A percentile compares a stretch with the other conserved stretches of the same genome.
phyloP scores from a whole-genome alignment of 148 eudicot species.

The Fagopyrum esculentum region DNA sequence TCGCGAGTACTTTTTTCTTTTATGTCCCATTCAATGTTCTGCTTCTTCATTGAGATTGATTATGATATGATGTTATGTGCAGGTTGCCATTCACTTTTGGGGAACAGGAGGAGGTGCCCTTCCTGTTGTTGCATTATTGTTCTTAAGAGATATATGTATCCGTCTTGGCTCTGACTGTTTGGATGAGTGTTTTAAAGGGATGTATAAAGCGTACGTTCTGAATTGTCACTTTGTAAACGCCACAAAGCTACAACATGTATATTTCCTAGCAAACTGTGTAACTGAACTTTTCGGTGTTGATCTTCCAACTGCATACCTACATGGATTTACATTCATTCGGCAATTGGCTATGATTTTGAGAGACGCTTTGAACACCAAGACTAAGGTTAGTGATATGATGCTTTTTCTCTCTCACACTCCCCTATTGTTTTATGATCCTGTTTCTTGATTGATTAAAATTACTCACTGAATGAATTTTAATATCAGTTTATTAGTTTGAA shows the following conservation, averaged over 20 bases:
- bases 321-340: slow-evolving; percentile 80
- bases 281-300: slow-evolving; percentile 70
- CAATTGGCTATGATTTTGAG: slow-evolving; percentile 79
- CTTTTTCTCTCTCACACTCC: neutral
- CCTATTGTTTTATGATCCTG: neutral
- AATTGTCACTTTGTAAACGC: slow-evolving; percentile 75
- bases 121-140: slow-evolving; percentile 71
- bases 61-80: slow-evolving; percentile 17
- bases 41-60: slow-evolving; percentile 2
- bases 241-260: slow-evolving; percentile 73
- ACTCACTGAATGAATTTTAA: neutral
- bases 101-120: slow-evolving; percentile 85
- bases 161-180: slow-evolving; percentile 85
- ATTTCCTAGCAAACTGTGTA: slow-evolving; percentile 75
- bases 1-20: neutral
- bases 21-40: neutral
- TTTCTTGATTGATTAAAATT: neutral
- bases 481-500: neutral
- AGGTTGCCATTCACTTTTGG: slow-evolving; percentile 95
- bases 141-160: slow-evolving; percentile 71
- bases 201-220: slow-evolving; percentile 86
- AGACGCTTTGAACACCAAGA: slow-evolving; percentile 60
- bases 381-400: slow-evolving; percentile 37
- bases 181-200: slow-evolving; percentile 88
- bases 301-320: slow-evolving; percentile 79